Percentiles rank a stretch among this genome's conserved stretches.
Conservation (phyloP, 2,329 filamentous ascomycete genomes). For the Sphaceloma murrayae region DNA sequence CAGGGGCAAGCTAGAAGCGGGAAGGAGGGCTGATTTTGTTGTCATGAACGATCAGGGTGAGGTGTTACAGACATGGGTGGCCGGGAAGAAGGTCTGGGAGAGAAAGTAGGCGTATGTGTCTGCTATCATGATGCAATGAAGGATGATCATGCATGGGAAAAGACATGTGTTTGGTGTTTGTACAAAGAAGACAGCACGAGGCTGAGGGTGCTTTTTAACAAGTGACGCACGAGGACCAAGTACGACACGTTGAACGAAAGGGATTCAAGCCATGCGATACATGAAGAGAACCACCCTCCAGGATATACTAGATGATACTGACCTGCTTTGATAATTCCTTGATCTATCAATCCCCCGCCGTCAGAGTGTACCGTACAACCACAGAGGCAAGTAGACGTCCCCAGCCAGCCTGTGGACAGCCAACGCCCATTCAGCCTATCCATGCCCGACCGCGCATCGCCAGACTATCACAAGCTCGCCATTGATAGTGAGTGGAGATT, state of each 20-base stretch:
- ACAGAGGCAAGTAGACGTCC: too few species aligned
- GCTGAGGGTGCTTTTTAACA: background rate
- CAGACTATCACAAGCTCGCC: background rate
- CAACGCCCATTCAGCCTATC: too few species aligned
- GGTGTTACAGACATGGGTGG: conserved; percentile 44
- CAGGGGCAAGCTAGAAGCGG: conserved; percentile 37
- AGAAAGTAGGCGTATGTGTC: conserved; percentile 17
- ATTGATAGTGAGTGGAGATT: background rate
- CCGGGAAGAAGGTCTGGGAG: conserved; percentile 40
- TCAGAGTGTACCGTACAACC: too few species aligned
- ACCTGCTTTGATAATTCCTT: too few species aligned
- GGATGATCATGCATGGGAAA: background rate
- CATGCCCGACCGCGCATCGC: background rate
- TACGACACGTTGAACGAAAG: conserved; percentile 3
- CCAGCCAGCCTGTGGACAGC: too few species aligned
- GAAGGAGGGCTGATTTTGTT: conserved; percentile 41
- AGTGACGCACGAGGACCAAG: background rate
- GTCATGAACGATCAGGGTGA: conserved; percentile 38
- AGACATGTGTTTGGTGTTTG: background rate
- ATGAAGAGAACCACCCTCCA: too few species aligned
- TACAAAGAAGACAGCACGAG: conserved; percentile 9
- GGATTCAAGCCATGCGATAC: background rate
- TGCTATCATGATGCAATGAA: background rate
- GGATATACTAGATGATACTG: too few species aligned
- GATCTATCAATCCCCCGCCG: too few species aligned